Conservation (phyloP, 176 grass and related monocot genomes). For the Musa beccarii region DNA sequence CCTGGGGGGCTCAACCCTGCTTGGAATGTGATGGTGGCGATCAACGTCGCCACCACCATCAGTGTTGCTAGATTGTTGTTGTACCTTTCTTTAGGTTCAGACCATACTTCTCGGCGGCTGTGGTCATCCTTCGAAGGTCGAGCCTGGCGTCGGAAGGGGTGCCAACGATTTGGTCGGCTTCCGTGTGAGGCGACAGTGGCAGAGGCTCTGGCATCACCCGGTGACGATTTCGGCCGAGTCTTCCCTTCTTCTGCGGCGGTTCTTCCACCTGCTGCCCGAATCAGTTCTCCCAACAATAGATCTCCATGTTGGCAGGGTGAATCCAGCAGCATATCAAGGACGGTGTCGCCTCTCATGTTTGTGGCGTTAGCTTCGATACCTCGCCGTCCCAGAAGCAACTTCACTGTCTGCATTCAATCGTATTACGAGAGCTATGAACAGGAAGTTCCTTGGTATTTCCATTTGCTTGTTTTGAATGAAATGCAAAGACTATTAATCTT, state of each 20-base stretch:
- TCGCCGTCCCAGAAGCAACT: too few relatives aligned
- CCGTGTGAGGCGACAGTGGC: not conserved
- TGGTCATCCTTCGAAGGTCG: not conserved
- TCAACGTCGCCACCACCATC: slow-evolving; percentile 15
- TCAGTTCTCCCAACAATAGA: not conserved
- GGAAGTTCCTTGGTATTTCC: too few relatives aligned
- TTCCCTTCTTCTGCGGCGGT: not conserved
- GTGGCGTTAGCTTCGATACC: too few relatives aligned
- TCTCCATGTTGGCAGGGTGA: not conserved
- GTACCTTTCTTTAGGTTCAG: not conserved
- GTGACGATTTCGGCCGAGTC: not conserved
- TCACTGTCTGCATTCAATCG: too few relatives aligned
- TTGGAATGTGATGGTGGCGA: slow-evolving; percentile 20
- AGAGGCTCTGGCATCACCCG: not conserved
- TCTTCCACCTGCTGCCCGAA: not conserved
- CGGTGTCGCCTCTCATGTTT: not conserved
- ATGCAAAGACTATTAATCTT: too few relatives aligned
- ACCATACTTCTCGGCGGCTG: not conserved
- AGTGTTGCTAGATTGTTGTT: not conserved
- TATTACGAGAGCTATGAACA: too few relatives aligned
- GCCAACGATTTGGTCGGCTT: not conserved
- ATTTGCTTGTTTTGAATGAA: too few relatives aligned
- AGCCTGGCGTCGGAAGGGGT: not conserved
- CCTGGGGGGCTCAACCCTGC: slow-evolving; percentile 9
- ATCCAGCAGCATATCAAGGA: not conserved